phyloP scores from a whole-genome alignment of 345 rosid species.

The Trapa incisa region DNA sequence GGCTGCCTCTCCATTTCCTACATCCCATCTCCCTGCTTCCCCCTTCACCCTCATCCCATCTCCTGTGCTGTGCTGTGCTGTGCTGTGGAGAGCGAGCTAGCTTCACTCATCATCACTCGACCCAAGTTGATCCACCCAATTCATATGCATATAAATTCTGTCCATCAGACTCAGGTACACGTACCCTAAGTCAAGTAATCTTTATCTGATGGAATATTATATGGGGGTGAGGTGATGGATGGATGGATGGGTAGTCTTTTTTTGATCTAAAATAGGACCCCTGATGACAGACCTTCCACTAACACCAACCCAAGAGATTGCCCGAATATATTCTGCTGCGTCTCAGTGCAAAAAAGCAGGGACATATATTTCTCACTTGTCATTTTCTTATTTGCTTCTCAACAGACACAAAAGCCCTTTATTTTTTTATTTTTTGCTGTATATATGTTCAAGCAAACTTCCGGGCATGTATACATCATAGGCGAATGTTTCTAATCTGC shows the following conservation, averaged over 20 bases:
- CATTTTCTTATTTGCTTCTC: slow-evolving; percentile 1
- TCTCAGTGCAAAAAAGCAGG: not conserved
- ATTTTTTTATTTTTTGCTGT: not conserved
- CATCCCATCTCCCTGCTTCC: not conserved
- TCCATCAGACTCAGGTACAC: too few species aligned
- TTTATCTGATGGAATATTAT: not conserved
- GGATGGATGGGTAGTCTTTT: not conserved
- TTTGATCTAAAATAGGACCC: not conserved
- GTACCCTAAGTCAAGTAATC: not conserved
- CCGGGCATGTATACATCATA: not conserved
- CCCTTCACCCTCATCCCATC: too few species aligned
- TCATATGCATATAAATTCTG: too few species aligned
- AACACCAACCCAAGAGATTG: not conserved
- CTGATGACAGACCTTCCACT: not conserved
- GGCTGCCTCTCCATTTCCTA: slow-evolving; percentile 1
- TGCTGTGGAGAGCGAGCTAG: too few species aligned
- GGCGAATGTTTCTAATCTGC: too few species aligned
- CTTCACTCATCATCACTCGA: too few species aligned
- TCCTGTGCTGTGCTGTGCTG: too few species aligned
- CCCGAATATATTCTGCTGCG: not conserved
- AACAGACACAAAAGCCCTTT: slow-evolving; percentile 6
- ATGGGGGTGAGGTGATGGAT: not conserved
- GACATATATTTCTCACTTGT: not conserved
- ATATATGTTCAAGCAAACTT: not conserved
- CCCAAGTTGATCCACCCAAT: too few species aligned